Percentiles rank a stretch among this genome's conserved stretches.
These are phyloP conservation scores for Ophiosphaerella narmari DNA, from an alignment of 2,329 filamentous ascomycete species.

Conservation along the genomic window DNA sequence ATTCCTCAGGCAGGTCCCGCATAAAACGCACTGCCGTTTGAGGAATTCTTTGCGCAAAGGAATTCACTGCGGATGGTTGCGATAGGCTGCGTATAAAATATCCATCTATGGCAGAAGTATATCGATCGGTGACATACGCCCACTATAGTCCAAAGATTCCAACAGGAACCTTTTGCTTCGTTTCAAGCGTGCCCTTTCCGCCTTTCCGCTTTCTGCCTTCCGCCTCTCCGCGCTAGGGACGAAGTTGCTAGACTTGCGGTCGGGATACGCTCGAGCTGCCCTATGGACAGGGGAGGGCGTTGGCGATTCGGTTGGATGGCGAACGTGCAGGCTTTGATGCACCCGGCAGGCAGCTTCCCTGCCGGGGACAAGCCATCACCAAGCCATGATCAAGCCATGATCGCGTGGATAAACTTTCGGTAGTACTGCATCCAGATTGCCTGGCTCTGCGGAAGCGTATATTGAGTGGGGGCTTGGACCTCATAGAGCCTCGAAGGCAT, in stretches of 20 bases:
- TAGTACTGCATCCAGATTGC: background rate
- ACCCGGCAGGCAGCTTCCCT: constrained; percentile 4
- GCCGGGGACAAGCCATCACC: constrained; percentile 2
- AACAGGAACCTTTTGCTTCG: too few species aligned
- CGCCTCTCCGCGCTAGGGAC: too few species aligned
- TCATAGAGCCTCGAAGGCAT: too few species aligned
- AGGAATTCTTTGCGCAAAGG: background rate
- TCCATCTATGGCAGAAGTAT: constrained; percentile 1
- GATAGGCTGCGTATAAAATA: constrained; percentile 2
- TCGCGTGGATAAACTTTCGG: constrained; percentile 15
- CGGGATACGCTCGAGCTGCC: constrained; percentile 2
- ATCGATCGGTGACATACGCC: constrained; percentile 1
- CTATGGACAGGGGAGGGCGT: background rate
- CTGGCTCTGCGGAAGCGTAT: too few species aligned
- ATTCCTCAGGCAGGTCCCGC: background rate
- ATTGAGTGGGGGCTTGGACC: too few species aligned
- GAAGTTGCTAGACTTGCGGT: constrained; percentile 1
- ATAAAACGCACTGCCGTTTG: background rate
- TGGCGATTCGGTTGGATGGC: constrained; percentile 6
- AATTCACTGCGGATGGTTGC: constrained; percentile 1
- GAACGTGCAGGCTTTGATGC: constrained; percentile 8
- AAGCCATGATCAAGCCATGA: constrained; percentile 4
- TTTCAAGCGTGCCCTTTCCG: too few species aligned
- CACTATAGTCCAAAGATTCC: too few species aligned
- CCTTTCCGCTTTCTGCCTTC: too few species aligned